Evolutionary conservation across 208 protist genomes (phyloP).

Genomic region (Vickermania ingenoplastis): DNA sequence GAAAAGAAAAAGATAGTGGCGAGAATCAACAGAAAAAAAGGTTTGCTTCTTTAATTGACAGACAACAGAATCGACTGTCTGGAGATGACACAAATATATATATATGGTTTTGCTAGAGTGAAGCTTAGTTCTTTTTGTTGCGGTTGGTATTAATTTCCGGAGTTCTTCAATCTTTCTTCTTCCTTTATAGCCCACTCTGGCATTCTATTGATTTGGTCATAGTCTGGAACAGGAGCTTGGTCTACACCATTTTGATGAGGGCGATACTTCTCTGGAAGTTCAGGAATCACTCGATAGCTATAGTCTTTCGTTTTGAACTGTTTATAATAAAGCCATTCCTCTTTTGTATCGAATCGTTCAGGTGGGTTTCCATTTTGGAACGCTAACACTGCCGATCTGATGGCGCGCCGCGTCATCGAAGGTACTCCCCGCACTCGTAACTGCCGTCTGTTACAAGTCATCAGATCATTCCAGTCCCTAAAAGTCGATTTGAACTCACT

Average conservation of each 20-base stretch:
- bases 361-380: constrained; percentile 84
- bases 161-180: constrained; percentile 43
- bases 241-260: constrained; percentile 88
- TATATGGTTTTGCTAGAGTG: too few relatives aligned
- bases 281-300: constrained; percentile 82
- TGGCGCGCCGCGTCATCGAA: constrained; percentile 50
- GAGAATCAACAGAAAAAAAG: constrained; percentile 1
- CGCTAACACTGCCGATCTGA: constrained; percentile 63
- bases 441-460: constrained; percentile 80
- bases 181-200: constrained; percentile 81
- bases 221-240: constrained; percentile 79
- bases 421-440: constrained; percentile 73
- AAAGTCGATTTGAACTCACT: constrained; percentile 86
- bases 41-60: constrained; percentile 3
- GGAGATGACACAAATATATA: constrained; percentile 6
- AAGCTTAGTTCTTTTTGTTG: background rate
- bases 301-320: constrained; percentile 88
- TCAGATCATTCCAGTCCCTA: constrained; percentile 88
- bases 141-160: background rate
- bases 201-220: constrained; percentile 84
- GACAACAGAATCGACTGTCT: background rate
- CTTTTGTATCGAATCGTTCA: constrained; percentile 83
- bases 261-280: constrained; percentile 87
- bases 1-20: too few relatives aligned
- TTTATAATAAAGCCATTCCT: constrained; percentile 88